Conservation (phyloP, 495 filamentous ascomycete species). For the Lasiosphaeria miniovina region DNA sequence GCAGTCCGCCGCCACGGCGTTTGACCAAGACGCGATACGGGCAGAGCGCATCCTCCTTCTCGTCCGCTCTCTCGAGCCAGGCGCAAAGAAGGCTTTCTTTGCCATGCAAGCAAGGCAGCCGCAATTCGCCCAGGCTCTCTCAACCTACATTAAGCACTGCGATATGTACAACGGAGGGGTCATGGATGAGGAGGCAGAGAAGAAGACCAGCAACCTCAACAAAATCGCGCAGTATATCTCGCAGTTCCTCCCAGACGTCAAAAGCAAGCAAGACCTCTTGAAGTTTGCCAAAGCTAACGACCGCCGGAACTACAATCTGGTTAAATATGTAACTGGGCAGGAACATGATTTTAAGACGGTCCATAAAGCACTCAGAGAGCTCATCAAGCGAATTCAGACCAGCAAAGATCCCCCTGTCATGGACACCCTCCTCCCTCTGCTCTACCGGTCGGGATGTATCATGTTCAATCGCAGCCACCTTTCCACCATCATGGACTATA, state of each 20-base stretch:
- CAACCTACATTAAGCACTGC: conserved; percentile 71
- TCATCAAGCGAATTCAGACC: conserved; percentile 72
- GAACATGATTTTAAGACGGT: conserved; percentile 90
- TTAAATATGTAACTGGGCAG: conserved; percentile 78
- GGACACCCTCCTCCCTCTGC: conserved; percentile 76
- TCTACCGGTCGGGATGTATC: conserved; percentile 79
- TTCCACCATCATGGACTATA: conserved; percentile 81
- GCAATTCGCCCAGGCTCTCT: conserved; percentile 64
- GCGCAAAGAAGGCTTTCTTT: conserved; percentile 83
- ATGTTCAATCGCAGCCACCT: conserved; percentile 94
- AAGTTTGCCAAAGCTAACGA: conserved; percentile 93
- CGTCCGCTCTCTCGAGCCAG: conserved; percentile 71
- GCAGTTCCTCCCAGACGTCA: conserved; percentile 71
- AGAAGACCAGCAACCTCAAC: conserved; percentile 64
- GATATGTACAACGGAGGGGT: conserved; percentile 87
- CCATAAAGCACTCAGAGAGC: conserved; percentile 82
- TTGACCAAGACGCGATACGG: conserved; percentile 78
- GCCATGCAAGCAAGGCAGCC: conserved; percentile 75
- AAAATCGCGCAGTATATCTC: conserved; percentile 64
- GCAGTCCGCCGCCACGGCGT: conserved; percentile 40
- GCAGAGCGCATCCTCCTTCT: conserved; percentile 82
- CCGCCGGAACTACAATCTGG: conserved; percentile 83
- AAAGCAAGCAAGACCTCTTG: conserved; percentile 68
- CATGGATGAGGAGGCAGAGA: conserved; percentile 66
- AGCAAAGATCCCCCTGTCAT: conserved; percentile 54